These are phyloP conservation scores for Chalciporus piperatus DNA, from an alignment of 768 basidiomycete species.

Conservation along the genomic window DNA sequence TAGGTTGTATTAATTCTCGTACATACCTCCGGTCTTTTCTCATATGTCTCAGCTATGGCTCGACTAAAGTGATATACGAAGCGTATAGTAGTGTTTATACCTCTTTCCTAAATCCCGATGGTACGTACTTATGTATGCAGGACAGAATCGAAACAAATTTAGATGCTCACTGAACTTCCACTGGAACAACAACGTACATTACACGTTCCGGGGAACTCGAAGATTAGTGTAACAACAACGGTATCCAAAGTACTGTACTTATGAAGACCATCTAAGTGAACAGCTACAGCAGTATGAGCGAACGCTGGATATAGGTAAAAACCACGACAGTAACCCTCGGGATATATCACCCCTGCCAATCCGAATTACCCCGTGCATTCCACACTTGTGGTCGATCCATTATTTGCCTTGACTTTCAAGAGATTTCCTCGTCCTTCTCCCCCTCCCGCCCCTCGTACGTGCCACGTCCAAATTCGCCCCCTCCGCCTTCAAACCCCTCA, in stretches of 20 bases:
- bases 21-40: constrained; percentile 23
- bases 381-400: background rate
- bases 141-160: background rate
- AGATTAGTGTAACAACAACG: background rate
- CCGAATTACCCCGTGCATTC: too few relatives aligned
- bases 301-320: background rate
- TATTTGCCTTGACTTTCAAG: background rate
- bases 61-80: constrained; percentile 16
- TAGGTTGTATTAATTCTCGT: constrained; percentile 19
- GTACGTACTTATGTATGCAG: background rate
- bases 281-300: background rate
- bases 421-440: constrained; percentile 18
- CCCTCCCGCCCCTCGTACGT: constrained; percentile 3
- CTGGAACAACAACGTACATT: too few relatives aligned
- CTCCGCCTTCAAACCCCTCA: constrained; percentile 11
- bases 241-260: background rate
- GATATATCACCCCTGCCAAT: too few relatives aligned
- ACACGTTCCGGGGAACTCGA: background rate
- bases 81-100: constrained; percentile 32
- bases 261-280: too few relatives aligned
- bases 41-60: constrained; percentile 8
- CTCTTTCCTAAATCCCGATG: constrained; percentile 8
- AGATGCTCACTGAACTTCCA: background rate
- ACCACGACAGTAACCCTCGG: too few relatives aligned
- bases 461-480: background rate